Evolutionary conservation across 2,329 filamentous ascomycete genomes (phyloP).

Genomic region (Amauroascus niger): DNA sequence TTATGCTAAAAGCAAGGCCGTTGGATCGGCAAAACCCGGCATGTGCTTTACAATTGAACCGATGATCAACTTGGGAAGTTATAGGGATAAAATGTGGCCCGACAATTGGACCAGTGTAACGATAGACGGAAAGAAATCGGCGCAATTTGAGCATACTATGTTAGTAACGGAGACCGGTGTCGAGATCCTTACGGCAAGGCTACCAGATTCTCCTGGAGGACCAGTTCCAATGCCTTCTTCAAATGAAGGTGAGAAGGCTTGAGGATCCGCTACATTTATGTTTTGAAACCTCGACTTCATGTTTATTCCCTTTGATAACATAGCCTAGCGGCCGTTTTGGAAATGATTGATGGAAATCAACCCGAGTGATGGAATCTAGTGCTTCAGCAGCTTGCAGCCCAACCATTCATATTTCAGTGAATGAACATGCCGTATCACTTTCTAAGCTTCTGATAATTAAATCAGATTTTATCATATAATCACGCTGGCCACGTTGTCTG

Average conservation of each 20-base stretch:
- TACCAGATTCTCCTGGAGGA: constrained; percentile 65
- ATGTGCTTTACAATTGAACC: constrained; percentile 99
- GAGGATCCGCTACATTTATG: not conserved
- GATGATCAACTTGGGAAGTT: constrained; percentile 89
- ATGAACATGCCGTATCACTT: too few relatives aligned
- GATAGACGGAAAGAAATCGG: constrained; percentile 75
- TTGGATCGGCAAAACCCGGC: constrained; percentile 84
- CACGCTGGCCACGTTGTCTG: too few relatives aligned
- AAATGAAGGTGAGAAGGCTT: constrained; percentile 14
- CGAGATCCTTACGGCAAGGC: constrained; percentile 67
- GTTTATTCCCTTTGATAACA: not conserved
- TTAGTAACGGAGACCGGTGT: constrained; percentile 74
- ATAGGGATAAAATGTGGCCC: constrained; percentile 91
- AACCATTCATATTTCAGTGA: too few relatives aligned
- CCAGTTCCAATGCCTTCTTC: constrained; percentile 49
- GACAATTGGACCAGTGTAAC: constrained; percentile 98
- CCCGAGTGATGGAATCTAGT: not conserved
- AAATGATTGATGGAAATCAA: not conserved
- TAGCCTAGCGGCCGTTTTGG: not conserved
- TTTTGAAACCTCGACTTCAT: not conserved
- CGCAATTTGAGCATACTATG: constrained; percentile 88
- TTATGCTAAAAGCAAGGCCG: constrained; percentile 96
- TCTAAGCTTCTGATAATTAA: too few relatives aligned
- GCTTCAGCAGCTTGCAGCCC: not conserved
- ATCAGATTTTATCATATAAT: too few relatives aligned